Base-by-base conservation (phyloP, 495 filamentous ascomycete genomes). In the Corynascus novoguineensis region DNA sequence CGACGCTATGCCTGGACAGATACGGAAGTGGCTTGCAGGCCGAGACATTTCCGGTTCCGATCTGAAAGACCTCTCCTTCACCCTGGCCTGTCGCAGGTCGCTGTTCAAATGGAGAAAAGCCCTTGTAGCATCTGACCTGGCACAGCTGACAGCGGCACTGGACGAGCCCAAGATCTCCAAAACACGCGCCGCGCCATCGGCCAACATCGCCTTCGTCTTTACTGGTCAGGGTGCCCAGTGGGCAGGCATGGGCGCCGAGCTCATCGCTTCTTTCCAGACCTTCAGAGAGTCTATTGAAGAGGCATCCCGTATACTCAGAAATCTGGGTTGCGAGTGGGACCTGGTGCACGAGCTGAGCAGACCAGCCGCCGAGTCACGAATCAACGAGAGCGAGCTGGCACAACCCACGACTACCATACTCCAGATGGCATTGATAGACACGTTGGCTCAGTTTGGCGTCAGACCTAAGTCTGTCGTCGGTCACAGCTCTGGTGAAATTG, bases 221-320 rank as follows among this genome's bases (percentile, higher is more conserved):
- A 74, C 63, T 0, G 71, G 71, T 5, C 71, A 74, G 46, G 71
- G 70, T 35, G 69, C 71, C 19, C 75, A 81, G 41, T 83, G 77
- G 77, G 57, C 71, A 40, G 72, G 68, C 6, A 83, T 83, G 80
- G 78, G 79, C 0, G 68, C 71, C 1, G 75, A 76, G 56, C 68
- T 81, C 5, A 25, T 45, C 28, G 9, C 24, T 27, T 27, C 42
- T 12, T 25, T 12, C 11, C 42, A 40, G 1, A 40, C 37, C 6
- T 40, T 40, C 37, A 40, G 19, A 40, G 14, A 40, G 37, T 40
- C 37, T 6, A 40, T 40, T 5, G 22, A 27, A 24, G 24, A 45
- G 24, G 12, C 22, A 3, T 9, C 42, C 12, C 22, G 22, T 5
- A 15, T 25, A 27, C 42, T 45, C 24, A 27, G 14, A 1, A 4